A percentile compares a stretch with the other conserved stretches of the same genome.
Evolutionary conservation across 768 basidiomycete genomes (phyloP).

Genomic region (Auricularia sp.): DNA sequence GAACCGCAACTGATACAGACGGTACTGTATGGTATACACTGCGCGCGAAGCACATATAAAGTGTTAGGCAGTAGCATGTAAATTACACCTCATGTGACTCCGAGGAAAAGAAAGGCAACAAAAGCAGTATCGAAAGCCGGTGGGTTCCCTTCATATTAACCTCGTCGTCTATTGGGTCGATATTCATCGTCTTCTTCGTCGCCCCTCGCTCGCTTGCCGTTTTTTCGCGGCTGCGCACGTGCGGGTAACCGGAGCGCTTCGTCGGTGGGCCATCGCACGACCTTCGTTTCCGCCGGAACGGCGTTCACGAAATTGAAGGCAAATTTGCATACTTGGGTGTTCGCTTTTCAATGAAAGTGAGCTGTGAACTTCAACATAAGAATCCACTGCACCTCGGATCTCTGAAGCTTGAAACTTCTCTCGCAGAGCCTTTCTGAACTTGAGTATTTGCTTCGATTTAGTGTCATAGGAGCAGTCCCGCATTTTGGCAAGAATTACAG

Average conservation of each 20-base stretch:
- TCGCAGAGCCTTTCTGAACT: constrained; percentile 49
- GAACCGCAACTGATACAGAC: constrained; percentile 58
- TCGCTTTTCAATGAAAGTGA: constrained; percentile 21
- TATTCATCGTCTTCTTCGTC: constrained; percentile 39
- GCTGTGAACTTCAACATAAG: not conserved
- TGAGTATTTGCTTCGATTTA: constrained; percentile 44
- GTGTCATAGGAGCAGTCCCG: constrained; percentile 33
- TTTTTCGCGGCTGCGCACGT: constrained; percentile 7
- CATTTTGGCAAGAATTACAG: constrained; percentile 55
- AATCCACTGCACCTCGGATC: constrained; percentile 41
- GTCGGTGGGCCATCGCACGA: constrained; percentile 7
- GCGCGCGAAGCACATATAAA: constrained; percentile 24
- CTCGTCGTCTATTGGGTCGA: constrained; percentile 33
- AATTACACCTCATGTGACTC: not conserved
- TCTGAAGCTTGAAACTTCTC: constrained; percentile 28
- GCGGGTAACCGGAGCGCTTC: constrained; percentile 5
- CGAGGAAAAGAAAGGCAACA: not conserved
- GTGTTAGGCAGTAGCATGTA: constrained; percentile 19
- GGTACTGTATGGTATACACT: constrained; percentile 65
- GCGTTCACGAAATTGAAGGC: constrained; percentile 51
- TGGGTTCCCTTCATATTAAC: constrained; percentile 20
- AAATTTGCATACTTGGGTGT: constrained; percentile 40
- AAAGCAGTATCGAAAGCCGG: constrained; percentile 2
- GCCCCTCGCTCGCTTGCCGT: constrained; percentile 16
- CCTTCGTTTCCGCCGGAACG: constrained; percentile 22